Base-by-base conservation (phyloP, 2,329 filamentous ascomycete genomes). In the Hypoxylon sp. region DNA sequence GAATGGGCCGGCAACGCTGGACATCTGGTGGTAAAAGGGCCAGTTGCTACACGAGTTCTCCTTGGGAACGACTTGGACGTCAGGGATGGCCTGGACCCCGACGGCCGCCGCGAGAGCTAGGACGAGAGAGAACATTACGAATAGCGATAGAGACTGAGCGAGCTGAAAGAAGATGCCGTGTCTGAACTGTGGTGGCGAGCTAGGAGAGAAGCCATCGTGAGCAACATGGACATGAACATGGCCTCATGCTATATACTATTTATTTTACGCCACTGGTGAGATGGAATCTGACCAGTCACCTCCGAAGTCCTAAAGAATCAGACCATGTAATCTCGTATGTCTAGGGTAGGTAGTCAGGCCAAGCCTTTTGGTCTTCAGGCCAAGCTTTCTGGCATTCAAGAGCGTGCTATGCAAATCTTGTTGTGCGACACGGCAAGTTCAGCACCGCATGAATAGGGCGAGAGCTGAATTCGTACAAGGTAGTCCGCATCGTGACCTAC, bases 11-110 rank as follows among this genome's bases (percentile, higher is more conserved):
- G 59, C 59, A 33, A 62, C 59, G 17, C 59, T 58, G 4, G 29
- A 35, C n/a, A 21, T 33, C 27, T 62, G 59, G 1, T 45, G 50
- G 27, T 37, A 62, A 48, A 62, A 62, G 1, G 59, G 59, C 48
- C 47, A 62, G 50, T 62, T 62, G 51, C 59, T 62, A 33, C 59
- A 62, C 3, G 26, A 18, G 27, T 38, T 35, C n/a, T 55, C 55
- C 23, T 59, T 58, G 3, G 42, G 55, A 27, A 59, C 51, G 2
- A 55, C 50, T 11, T 43, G 41, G 23, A 62, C 13, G 11, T 62
- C 11, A 13, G 59, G 59, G 21, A 62, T 41, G 6, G 55, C 59
- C 2, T 10, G 20, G 26, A 52, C 54, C 17, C 45, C 33, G 26
- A 31, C 40, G 3, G 43, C 59, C 27, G 41, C 38, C 21, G 54